A percentile compares a stretch with the other conserved stretches of the same genome.
Conservation (phyloP, 805 yeast species). For the Wickerhamomyces kurtzmanii region DNA sequence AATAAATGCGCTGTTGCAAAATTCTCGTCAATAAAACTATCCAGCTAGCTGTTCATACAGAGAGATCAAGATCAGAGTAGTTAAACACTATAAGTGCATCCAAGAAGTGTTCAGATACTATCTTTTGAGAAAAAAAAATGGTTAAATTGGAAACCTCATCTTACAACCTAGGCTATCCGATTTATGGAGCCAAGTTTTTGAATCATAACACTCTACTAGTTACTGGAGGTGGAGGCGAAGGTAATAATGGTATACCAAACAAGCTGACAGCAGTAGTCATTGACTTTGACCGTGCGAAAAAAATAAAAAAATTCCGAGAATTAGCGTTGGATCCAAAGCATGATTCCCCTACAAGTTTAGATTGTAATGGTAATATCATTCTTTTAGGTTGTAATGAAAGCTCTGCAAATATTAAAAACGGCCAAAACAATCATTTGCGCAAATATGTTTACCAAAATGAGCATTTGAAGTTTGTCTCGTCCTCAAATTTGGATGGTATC, state of each 20-base stretch:
- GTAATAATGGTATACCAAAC: slow-evolving; percentile 75
- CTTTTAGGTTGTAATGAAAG: slow-evolving; percentile 76
- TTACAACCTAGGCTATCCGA: slow-evolving; percentile 54
- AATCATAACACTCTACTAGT: slow-evolving; percentile 54
- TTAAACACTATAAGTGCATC: no score
- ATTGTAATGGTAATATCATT: slow-evolving; percentile 40
- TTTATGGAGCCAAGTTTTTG: slow-evolving; percentile 70
- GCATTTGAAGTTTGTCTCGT: slow-evolving; percentile 57
- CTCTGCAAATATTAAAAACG: slow-evolving; percentile 43
- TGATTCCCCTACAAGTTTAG: slow-evolving; percentile 80
- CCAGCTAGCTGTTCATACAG: no score
- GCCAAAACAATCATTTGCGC: slow-evolving; percentile 58
- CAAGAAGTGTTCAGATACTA: not conserved
- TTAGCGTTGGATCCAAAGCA: slow-evolving; percentile 53
- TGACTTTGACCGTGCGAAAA: slow-evolving; percentile 39
- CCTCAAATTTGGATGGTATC: slow-evolving; percentile 46
- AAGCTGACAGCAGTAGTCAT: slow-evolving; percentile 65
- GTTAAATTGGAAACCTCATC: slow-evolving; percentile 9
- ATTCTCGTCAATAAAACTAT: no score
- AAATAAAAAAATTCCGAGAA: slow-evolving; percentile 60
- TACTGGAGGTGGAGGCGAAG: slow-evolving; percentile 93
- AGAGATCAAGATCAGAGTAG: no score
- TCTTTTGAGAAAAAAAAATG: slow-evolving; percentile 4
- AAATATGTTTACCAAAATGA: slow-evolving; percentile 58
- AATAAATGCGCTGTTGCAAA: no score